These are phyloP conservation scores for Chytriomyces confervae DNA, from an alignment of 192 early-diverging fungal species.

Conservation along the genomic window DNA sequence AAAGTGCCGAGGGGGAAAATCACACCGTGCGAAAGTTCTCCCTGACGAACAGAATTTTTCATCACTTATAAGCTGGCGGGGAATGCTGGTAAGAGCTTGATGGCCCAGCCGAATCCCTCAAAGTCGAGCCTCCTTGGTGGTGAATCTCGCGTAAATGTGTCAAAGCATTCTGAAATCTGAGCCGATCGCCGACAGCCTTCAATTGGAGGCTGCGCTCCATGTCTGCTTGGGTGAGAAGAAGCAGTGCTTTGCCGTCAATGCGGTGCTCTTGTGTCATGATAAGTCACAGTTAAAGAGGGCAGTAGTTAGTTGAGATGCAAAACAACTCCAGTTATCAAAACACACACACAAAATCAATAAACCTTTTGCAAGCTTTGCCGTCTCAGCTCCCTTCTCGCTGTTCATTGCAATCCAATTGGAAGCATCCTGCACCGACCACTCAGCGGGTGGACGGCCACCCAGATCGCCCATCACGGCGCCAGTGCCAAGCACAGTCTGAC, in stretches of 20 bases:
- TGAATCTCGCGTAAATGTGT: neutral
- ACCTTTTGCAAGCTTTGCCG: conserved; percentile 3
- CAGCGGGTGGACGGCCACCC: neutral
- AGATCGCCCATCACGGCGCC: neutral
- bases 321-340: neutral
- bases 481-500: neutral
- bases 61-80: too few species aligned
- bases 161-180: conserved; percentile 2
- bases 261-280: conserved; percentile 6
- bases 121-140: neutral
- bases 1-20: too few species aligned
- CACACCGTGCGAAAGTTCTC: too few species aligned
- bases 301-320: neutral
- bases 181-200: neutral
- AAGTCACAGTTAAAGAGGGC: neutral
- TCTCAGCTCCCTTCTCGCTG: neutral
- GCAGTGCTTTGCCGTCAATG: conserved; percentile 3
- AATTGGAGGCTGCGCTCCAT: neutral
- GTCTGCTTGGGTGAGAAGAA: neutral
- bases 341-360: neutral
- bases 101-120: neutral
- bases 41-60: too few species aligned
- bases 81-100: neutral
- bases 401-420: neutral
- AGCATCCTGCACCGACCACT: neutral